These are phyloP conservation scores for Closterium sp. DNA, from an alignment of 139 green algal genomes.

Conservation along the genomic window DNA sequence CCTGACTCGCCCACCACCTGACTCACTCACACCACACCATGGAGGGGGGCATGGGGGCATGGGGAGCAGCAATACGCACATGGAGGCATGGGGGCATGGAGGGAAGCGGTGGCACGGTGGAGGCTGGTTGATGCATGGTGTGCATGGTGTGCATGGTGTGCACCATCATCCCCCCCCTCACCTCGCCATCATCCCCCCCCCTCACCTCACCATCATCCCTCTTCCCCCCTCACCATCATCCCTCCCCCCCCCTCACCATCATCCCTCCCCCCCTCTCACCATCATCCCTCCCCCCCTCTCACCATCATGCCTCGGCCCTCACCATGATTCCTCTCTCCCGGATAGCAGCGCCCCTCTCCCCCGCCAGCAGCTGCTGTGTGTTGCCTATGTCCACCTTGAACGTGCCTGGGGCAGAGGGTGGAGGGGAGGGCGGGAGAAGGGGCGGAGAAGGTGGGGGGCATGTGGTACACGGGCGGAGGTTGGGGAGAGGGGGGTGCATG, in stretches of 20 bases:
- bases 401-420: conserved; percentile 56
- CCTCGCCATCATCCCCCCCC: background rate
- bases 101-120: background rate
- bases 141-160: background rate
- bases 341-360: conserved; percentile 71
- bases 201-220: background rate
- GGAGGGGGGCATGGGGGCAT: background rate
- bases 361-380: conserved; percentile 82
- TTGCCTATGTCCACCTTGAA: conserved; percentile 91
- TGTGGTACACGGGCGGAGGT: too few species aligned
- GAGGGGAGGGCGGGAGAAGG: too few species aligned
- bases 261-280: conserved; percentile 49
- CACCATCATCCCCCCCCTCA: background rate
- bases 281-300: background rate
- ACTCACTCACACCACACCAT: background rate
- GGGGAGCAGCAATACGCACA: background rate
- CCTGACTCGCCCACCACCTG: conserved; percentile 89
- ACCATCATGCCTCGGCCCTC: conserved; percentile 74
- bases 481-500: background rate
- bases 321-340: conserved; percentile 71
- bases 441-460: too few species aligned
- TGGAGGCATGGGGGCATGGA: background rate
- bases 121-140: background rate
- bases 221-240: background rate
- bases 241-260: conserved; percentile 27